Percentiles rank a stretch among this genome's conserved stretches.
Conservation (phyloP, 1,284 basidiomycete genomes). For the Ustilago lituana region DNA sequence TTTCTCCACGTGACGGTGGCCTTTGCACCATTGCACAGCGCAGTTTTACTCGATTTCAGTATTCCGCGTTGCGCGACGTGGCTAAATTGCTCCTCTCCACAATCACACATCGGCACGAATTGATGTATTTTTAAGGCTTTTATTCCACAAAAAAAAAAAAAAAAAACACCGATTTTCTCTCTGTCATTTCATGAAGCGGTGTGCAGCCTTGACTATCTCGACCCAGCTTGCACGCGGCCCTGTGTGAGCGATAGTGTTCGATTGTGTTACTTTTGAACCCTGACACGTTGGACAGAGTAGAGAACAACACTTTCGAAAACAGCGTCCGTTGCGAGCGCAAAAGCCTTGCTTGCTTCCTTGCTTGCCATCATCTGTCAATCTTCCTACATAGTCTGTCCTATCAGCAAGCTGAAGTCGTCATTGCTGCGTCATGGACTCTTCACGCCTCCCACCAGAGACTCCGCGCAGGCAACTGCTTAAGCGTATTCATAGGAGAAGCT, state of each 20-base stretch:
- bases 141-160: background rate
- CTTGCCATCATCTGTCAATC: constrained; percentile 4
- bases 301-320: constrained; percentile 24
- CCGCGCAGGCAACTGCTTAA: constrained; percentile 49
- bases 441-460: constrained; percentile 38
- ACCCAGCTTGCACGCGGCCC: no score
- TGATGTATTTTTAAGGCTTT: no score
- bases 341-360: background rate
- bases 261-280: constrained; percentile 21
- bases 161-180: background rate
- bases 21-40: no score
- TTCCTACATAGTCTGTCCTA: no score
- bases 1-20: constrained; percentile 24
- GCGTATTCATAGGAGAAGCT: constrained; percentile 49
- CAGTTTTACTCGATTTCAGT: no score
- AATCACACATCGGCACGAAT: no score
- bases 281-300: background rate
- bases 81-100: constrained; percentile 8
- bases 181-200: background rate
- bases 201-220: no score
- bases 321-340: no score
- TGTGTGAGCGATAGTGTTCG: background rate
- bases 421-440: constrained; percentile 37
- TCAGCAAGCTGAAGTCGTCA: no score
- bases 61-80: constrained; percentile 33